Base-by-base conservation (phyloP, 164 flowering plant genomes). In the Cinnamomum chago region DNA sequence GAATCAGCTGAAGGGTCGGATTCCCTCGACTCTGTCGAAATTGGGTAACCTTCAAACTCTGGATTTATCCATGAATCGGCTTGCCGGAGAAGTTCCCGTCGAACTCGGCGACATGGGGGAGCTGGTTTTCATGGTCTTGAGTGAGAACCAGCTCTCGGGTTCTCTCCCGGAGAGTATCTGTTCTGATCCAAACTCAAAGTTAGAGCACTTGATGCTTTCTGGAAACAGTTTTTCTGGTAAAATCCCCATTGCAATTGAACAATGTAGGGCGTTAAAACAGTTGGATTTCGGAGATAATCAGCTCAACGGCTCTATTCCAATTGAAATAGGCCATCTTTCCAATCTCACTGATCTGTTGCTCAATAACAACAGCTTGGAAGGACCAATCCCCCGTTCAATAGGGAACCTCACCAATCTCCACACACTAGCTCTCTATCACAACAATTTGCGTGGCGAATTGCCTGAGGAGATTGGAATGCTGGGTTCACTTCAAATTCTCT, bases 231-330 rank as follows among this genome's bases (percentile, higher is more conserved):
- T 96, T 33, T 73, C 76, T 6, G 99, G 99, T 0, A 83, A 76
- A 65, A 92, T 92, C 64, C 99, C 99, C 1, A 40, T 27, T 0
- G 86, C 81, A 40, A 52, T 94, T 22, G 76, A 82, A 10, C 69
- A 81, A 20, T 96, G 99, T 77, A 71, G 70, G 70, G 67, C 89
- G 3, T 58, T 96, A 73, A 80, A 81, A 67, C 86, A 84, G 77
- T 90, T 96, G 28, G 94, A 95, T 81, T 86, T 95, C 78, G 85
- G 93, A 24, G 88, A 91, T 77, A 95, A 93, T 73, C 75, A 83
- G 14, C 82, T 93, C 62, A 81, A 81, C 65, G 98, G 99, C 3
- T 75, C 86, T 20, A 86, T 95, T 35, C 98, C 99, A 0, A 58
- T 33, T 3, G 89, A 90, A 70, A 50, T 95, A 17, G 89, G 82